Evolutionary conservation across 345 rosid species (phyloP).

Genomic region (Melaleuca quinquenervia): DNA sequence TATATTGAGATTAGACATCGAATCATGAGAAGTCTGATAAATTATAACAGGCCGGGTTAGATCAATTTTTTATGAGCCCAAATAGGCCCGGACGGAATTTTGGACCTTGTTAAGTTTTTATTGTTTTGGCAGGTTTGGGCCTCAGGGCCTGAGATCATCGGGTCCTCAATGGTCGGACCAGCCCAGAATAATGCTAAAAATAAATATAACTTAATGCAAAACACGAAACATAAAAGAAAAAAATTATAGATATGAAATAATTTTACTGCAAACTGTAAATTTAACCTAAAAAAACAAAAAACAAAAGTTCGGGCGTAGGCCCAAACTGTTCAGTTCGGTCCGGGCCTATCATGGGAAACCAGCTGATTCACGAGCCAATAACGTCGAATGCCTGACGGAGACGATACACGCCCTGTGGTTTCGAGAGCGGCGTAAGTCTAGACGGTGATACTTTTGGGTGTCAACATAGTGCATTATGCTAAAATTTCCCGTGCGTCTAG

Average conservation of each 20-base stretch:
- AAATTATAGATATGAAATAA: background rate
- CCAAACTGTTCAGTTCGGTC: background rate
- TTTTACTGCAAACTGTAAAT: background rate
- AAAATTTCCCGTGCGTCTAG: background rate
- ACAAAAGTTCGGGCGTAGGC: background rate
- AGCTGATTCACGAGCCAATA: no score
- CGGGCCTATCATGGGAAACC: background rate
- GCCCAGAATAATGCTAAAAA: background rate
- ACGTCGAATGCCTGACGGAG: no score
- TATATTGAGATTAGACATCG: no score
- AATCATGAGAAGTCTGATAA: no score
- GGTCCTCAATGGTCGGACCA: background rate
- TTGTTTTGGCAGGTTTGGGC: background rate
- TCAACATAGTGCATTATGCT: background rate
- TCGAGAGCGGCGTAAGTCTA: background rate
- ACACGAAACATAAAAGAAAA: background rate
- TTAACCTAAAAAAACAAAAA: background rate
- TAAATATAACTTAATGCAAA: background rate
- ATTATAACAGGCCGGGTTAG: background rate
- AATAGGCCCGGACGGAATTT: background rate
- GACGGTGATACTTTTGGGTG: background rate
- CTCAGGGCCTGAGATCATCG: rapidly evolving
- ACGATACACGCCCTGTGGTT: background rate
- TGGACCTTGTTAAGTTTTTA: background rate
- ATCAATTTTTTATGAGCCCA: background rate